Conservation (phyloP, 1,284 basidiomycete species). For the Xerocomus cyaneibrunnescens region DNA sequence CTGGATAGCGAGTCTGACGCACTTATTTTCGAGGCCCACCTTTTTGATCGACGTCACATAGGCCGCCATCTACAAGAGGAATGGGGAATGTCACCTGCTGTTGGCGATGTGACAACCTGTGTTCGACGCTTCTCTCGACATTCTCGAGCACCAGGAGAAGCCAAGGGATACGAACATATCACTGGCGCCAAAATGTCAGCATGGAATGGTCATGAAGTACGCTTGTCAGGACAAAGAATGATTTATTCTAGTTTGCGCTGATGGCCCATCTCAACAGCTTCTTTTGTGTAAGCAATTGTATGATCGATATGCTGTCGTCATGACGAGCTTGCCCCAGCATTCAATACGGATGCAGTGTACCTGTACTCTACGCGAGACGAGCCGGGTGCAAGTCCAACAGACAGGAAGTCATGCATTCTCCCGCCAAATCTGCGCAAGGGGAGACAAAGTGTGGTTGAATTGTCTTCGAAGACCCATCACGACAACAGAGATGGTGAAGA, state of each 20-base stretch:
- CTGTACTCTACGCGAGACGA: conserved; percentile 80
- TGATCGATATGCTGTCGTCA: conserved; percentile 9
- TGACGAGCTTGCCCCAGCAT: conserved; percentile 48
- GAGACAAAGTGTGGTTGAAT: background rate
- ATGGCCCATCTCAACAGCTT: conserved; percentile 21
- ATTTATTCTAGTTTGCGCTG: conserved; percentile 2
- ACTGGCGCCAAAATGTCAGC: conserved; percentile 79
- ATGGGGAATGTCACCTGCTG: conserved; percentile 64
- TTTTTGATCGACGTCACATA: conserved; percentile 85
- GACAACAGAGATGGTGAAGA: conserved; percentile 4
- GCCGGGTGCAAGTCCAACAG: conserved; percentile 29
- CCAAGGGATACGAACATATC: conserved; percentile 57
- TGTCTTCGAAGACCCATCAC: background rate
- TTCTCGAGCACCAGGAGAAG: conserved; percentile 38
- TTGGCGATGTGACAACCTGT: conserved; percentile 66
- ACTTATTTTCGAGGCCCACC: conserved; percentile 59
- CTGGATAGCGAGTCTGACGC: background rate
- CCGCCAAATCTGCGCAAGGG: conserved; percentile 20
- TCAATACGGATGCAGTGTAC: conserved; percentile 76
- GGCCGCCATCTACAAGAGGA: conserved; percentile 63
- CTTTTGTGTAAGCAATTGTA: conserved; percentile 28
- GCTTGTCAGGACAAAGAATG: conserved; percentile 10
- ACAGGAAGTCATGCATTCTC: conserved; percentile 17
- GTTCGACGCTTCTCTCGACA: conserved; percentile 79
- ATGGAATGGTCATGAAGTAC: conserved; percentile 78